These are phyloP conservation scores for Mikania micrantha DNA, from an alignment of 129 eudicot genomes.

Conservation along the genomic window DNA sequence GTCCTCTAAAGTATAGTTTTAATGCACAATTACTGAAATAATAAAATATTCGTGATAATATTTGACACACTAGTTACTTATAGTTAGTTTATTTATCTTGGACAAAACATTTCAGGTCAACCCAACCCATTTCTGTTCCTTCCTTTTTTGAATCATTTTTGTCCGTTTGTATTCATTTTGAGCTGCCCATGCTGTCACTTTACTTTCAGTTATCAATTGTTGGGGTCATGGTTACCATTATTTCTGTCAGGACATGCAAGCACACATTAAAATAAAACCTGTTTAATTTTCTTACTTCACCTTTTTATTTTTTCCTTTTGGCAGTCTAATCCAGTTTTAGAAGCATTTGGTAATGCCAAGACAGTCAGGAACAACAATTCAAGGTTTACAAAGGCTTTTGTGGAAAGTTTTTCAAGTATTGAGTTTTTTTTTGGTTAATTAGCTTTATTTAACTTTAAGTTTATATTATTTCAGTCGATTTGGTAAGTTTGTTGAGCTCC, in stretches of 20 bases:
- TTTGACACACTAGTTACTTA: background rate
- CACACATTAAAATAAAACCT: background rate
- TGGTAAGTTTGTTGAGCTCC: slow-evolving; percentile 93
- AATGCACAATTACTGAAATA: slow-evolving; percentile 1
- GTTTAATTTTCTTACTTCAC: background rate
- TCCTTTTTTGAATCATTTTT: background rate
- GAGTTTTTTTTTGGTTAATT: background rate
- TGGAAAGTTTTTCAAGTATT: background rate
- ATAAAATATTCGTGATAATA: background rate
- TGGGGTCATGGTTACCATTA: background rate
- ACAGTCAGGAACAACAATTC: slow-evolving; percentile 80
- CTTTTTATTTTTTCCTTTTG: slow-evolving; percentile 6
- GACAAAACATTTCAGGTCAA: background rate
- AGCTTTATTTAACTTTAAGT: slow-evolving; percentile 9
- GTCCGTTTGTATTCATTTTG: too few relatives aligned
- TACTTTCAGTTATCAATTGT: background rate
- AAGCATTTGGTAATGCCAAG: slow-evolving; percentile 81
- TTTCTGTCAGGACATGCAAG: background rate
- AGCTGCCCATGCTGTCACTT: background rate
- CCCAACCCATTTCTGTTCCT: background rate
- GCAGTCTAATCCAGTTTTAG: slow-evolving; percentile 84
- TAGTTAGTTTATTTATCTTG: background rate
- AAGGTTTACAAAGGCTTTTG: slow-evolving; percentile 36
- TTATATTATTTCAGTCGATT: slow-evolving; percentile 58
- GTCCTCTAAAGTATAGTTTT: background rate